Conservation (phyloP, 345 rosid species). For the Syzygium aqueum region DNA sequence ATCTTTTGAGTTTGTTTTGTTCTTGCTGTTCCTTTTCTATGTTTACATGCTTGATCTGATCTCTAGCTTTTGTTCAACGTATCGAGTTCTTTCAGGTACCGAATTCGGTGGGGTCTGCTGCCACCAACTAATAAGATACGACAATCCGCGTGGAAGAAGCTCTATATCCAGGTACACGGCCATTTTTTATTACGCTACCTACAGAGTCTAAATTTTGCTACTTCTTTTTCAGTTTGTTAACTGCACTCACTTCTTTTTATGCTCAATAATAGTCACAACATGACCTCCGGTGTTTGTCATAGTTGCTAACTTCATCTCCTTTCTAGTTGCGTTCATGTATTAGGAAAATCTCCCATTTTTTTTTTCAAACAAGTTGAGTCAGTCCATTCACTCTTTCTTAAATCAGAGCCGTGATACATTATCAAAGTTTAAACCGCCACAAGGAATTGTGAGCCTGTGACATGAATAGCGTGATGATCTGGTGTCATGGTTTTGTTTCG, state of each 20-base stretch:
- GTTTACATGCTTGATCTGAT: neutral
- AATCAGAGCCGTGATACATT: neutral
- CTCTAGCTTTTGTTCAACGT: neutral
- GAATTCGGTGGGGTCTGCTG: slow-evolving; percentile 77
- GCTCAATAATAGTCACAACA: neutral
- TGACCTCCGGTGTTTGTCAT: neutral
- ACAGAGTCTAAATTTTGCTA: neutral
- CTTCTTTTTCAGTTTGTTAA: neutral
- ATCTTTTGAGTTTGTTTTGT: neutral
- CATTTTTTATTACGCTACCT: neutral
- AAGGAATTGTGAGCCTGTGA: neutral
- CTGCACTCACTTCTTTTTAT: neutral
- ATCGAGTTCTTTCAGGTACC: slow-evolving; percentile 37
- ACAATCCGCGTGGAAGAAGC: slow-evolving; percentile 87
- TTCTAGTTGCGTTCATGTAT: neutral
- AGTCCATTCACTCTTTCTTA: neutral
- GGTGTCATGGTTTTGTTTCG: neutral
- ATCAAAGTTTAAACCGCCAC: neutral
- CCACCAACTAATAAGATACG: slow-evolving; percentile 50
- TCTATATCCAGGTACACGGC: slow-evolving; percentile 59
- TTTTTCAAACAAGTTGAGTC: neutral
- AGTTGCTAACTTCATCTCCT: neutral
- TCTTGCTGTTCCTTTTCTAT: neutral
- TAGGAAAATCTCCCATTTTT: neutral
- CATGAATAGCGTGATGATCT: neutral